Percentiles rank a stretch among this genome's conserved stretches.
Evolutionary conservation across 805 yeast species (phyloP).

Genomic region (Candida argentea): DNA sequence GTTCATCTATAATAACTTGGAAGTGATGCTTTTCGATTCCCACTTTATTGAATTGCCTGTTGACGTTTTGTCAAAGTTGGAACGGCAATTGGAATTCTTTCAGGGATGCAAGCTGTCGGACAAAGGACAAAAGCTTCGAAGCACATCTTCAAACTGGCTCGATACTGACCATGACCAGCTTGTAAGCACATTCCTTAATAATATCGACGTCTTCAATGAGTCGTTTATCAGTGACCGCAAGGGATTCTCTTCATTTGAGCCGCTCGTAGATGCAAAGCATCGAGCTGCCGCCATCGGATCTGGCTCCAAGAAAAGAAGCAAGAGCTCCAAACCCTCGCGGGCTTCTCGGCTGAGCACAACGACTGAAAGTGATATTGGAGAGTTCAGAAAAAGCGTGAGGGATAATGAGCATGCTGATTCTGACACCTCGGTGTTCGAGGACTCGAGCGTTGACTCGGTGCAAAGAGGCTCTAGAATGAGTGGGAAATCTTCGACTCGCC

Average conservation of each 20-base stretch:
- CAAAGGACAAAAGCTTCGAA: conserved; percentile 9
- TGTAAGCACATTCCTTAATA: conserved; percentile 12
- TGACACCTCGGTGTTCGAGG: conserved; percentile 11
- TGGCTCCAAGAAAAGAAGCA: conserved; percentile 1
- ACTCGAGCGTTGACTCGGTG: conserved; percentile 9
- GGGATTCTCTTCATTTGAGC: conserved; percentile 24
- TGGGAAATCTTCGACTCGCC: background rate
- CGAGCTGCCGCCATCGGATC: conserved; percentile 4
- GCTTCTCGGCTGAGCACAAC: conserved; percentile 16
- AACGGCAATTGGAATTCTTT: conserved; percentile 17
- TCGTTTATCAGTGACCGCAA: conserved; percentile 23
- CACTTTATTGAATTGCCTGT: conserved; percentile 17
- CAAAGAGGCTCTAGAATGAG: conserved; percentile 9
- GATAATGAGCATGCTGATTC: conserved; percentile 5
- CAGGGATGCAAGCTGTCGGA: conserved; percentile 16
- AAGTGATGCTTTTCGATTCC: conserved; percentile 43
- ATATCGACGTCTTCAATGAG: conserved; percentile 16
- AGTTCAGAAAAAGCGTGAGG: conserved; percentile 16
- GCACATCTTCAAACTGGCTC: conserved; percentile 10
- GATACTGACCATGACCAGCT: conserved; percentile 10
- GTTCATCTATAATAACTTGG: conserved; percentile 59
- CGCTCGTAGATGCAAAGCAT: conserved; percentile 22
- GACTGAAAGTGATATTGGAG: conserved; percentile 10
- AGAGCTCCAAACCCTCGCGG: conserved; percentile 7
- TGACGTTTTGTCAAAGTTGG: conserved; percentile 17